Evolutionary conservation across 371 early-diverging fungal species (phyloP).

Genomic region (Nematocida sp.): DNA sequence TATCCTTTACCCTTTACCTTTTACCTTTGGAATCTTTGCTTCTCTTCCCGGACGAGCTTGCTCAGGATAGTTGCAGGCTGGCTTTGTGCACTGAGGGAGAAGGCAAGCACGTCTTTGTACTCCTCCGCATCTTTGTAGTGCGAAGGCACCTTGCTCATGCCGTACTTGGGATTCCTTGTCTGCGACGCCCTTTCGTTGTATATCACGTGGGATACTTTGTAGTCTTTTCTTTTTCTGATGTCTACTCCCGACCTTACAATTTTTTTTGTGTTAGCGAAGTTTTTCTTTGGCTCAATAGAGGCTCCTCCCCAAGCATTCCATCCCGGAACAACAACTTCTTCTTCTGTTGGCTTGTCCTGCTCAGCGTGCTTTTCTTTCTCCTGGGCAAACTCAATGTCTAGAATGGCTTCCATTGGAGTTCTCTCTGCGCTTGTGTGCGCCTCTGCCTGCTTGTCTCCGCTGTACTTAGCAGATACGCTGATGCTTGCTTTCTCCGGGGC

Average conservation of each 20-base stretch:
- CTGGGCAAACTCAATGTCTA: constrained; percentile 54
- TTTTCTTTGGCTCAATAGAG: constrained; percentile 52
- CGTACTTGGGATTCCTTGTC: constrained; percentile 53
- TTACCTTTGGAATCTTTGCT: constrained; percentile 16
- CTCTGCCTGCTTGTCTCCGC: not conserved
- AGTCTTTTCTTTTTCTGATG: constrained; percentile 61
- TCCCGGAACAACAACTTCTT: constrained; percentile 60
- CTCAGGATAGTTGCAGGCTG: constrained; percentile 15
- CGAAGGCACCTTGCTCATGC: constrained; percentile 41
- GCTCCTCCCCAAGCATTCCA: constrained; percentile 63
- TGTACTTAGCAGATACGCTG: not conserved
- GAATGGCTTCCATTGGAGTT: constrained; percentile 39
- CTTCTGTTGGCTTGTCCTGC: constrained; percentile 52
- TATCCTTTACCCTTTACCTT: too few species aligned
- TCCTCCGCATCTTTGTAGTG: constrained; percentile 54
- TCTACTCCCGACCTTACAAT: constrained; percentile 55
- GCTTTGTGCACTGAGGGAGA: not conserved
- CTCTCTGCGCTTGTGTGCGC: constrained; percentile 6
- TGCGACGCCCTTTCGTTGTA: constrained; percentile 55
- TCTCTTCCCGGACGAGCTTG: constrained; percentile 15
- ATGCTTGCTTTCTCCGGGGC: not conserved
- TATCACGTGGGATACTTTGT: constrained; percentile 58
- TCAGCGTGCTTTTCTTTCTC: constrained; percentile 53
- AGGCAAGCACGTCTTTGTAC: not conserved
- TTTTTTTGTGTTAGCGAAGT: constrained; percentile 51